Base-by-base conservation (phyloP, 2,329 filamentous ascomycete species). In the Akanthomyces uredinophilus region DNA sequence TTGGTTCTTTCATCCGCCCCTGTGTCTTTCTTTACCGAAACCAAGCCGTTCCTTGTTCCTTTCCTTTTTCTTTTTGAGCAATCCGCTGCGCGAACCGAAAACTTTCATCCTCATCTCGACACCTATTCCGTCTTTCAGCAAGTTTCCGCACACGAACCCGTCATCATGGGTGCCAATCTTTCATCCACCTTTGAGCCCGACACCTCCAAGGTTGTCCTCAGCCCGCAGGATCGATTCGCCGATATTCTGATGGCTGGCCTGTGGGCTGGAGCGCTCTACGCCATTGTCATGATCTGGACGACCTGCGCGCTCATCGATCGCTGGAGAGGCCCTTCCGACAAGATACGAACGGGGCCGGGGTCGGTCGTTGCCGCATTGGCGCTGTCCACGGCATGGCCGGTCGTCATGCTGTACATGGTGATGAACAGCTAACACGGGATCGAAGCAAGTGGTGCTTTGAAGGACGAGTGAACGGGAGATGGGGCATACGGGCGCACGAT, bases 291-390 rank as follows among this genome's bases (percentile, higher is more conserved):
- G 70, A 75, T 79, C 67, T 78, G 73, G 66, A 75, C 71, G 63
- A 76, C 77, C 35, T 73, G 75, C 68, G 69, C 68, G n/a, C 71
- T 79, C 61, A 65, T 78, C 65, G 73, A 75, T 64, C 74, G 77
- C n/a, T 79, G 77, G 77, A 71, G 73, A 64, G 75, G 77, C 0
- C 71, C 72, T 13, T 65, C 70, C 61, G 74, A 77, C 52, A 73
- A 74, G 55, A 68, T 70, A 41, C 68, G 68, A 2, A 70, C 70
- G 3, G 69, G 70, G 0, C 46, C 62, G 0, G 68, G 71, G 0
- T 70, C 69, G 0, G 72, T 75, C 3, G 5, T 75, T 11, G 69
- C 64, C 8, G 74, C 74, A 0, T 5, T 71, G 3, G n/a, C 74
- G 57, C 60, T 76, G 55, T 76, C 74, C 49, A 68, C 70, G 5